Evolutionary conservation across 2,329 filamentous ascomycete species (phyloP).

Genomic region (Colletotrichum viniferum): DNA sequence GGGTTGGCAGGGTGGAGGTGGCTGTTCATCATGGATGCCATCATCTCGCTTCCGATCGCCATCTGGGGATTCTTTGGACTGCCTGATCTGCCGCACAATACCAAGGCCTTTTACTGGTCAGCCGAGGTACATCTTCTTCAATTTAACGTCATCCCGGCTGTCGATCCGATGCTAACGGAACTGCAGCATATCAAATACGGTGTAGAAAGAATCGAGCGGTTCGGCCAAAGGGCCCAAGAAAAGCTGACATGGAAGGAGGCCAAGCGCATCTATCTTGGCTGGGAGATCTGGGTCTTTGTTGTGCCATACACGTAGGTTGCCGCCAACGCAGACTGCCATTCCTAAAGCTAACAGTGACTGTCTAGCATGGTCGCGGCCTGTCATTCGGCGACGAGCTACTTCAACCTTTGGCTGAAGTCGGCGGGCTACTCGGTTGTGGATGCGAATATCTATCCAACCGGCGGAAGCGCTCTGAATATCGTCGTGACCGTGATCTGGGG

Average conservation of each 20-base stretch:
- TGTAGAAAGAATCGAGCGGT: slow-evolving; percentile 24
- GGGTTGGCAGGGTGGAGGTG: slow-evolving; percentile 41
- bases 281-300: slow-evolving; percentile 24
- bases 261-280: slow-evolving; percentile 19
- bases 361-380: slow-evolving; percentile 18
- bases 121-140: background rate
- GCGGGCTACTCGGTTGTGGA: slow-evolving; percentile 53
- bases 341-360: background rate
- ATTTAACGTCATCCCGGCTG: background rate
- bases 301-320: slow-evolving; percentile 24
- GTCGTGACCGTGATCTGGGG: slow-evolving; percentile 19
- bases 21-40: slow-evolving; percentile 44
- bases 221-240: slow-evolving; percentile 23
- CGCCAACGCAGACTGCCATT: background rate
- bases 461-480: slow-evolving; percentile 16
- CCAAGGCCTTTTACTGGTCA: slow-evolving; percentile 20
- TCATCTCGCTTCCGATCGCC: slow-evolving; percentile 26
- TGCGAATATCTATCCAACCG: slow-evolving; percentile 47
- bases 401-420: slow-evolving; percentile 42
- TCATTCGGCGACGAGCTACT: slow-evolving; percentile 25
- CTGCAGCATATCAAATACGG: slow-evolving; percentile 20
- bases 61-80: slow-evolving; percentile 26
- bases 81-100: slow-evolving; percentile 23
- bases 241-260: slow-evolving; percentile 15
- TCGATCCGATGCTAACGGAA: background rate